Evolutionary conservation across 2,329 filamentous ascomycete species (phyloP), one percentile per base, ranked within the genome.

Genomic region (Fusarium sp.): DNA sequence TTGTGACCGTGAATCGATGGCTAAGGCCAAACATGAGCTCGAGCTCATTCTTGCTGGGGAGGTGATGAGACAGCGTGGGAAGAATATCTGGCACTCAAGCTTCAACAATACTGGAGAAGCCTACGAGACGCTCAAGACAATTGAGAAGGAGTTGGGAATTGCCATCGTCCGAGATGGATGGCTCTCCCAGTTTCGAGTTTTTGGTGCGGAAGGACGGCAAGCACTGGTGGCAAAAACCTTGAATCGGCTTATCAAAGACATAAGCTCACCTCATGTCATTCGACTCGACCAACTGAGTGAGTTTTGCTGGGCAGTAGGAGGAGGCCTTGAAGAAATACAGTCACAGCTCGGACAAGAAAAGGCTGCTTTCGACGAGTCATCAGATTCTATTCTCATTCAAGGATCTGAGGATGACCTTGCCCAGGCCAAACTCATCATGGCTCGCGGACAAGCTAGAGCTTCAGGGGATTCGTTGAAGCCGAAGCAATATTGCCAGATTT

Each of bases 401-500:
- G 61, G 83, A 73, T 76, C 80, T 0, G 8, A 71, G 5, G 29
- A 27, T 22, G 67, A 37, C 13, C 39, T 43, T 4, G 0, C 9
- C 2, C 2, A 9, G n/a, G 6, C 31, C 0, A 1, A 29, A 1
- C 11, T 5, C 18, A 13, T 20, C 16, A 24, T 39, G 6, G 2
- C 41, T 37, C 16, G 1, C 1, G 14, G 16, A 6, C 22, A 10
- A 2, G 7, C 18, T 1, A 8, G 33, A 2, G 3, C 20, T 1
- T 13, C 16, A 14, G 7, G 33, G 64, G 61, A n/a, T 57, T 67
- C 8, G 13, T 67, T 6, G 13, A 63, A 24, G 43, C 29, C 10
- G 13, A 24, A 60, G 73, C 80, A 56, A 83, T 84, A 68, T 5
- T 72, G 70, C 7, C 61, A 80, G 0, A 78, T 84, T 8, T 87